Evolutionary conservation across 768 basidiomycete genomes (phyloP).

Genomic region (Galerina marginata): DNA sequence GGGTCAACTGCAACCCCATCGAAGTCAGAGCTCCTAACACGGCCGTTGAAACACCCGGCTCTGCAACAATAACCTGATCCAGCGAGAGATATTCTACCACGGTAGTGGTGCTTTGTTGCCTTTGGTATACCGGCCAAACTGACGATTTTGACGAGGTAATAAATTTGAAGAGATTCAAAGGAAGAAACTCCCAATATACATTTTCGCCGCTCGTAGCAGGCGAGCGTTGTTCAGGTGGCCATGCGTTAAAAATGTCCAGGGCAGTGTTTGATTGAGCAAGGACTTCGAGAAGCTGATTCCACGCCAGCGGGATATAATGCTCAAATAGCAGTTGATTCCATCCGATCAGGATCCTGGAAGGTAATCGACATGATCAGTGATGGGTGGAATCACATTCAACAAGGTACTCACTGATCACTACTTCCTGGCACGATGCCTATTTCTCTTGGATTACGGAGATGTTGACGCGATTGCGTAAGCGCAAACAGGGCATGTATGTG

Average conservation of each 20-base stretch:
- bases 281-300: conserved; percentile 40
- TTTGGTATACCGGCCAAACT: conserved; percentile 42
- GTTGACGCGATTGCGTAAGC: conserved; percentile 48
- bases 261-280: conserved; percentile 29
- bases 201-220: conserved; percentile 41
- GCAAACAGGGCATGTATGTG: conserved; percentile 56
- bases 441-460: conserved; percentile 48
- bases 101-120: neutral
- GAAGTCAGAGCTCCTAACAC: conserved; percentile 35
- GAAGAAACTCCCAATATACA: conserved; percentile 44
- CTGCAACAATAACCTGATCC: conserved; percentile 32
- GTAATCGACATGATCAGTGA: neutral
- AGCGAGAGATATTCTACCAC: conserved; percentile 15
- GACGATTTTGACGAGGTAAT: conserved; percentile 29
- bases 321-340: conserved; percentile 56
- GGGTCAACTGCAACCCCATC: conserved; percentile 39
- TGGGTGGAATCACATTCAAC: neutral
- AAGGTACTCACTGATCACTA: conserved; percentile 44
- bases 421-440: conserved; percentile 41
- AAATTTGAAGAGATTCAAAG: conserved; percentile 30
- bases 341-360: conserved; percentile 44
- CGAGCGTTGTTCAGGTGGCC: conserved; percentile 41
- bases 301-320: conserved; percentile 49
- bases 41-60: conserved; percentile 13
- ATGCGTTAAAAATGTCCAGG: conserved; percentile 40